These are phyloP conservation scores for Fusarium chaquense DNA, from an alignment of 2,329 filamentous ascomycete species.

Conservation along the genomic window DNA sequence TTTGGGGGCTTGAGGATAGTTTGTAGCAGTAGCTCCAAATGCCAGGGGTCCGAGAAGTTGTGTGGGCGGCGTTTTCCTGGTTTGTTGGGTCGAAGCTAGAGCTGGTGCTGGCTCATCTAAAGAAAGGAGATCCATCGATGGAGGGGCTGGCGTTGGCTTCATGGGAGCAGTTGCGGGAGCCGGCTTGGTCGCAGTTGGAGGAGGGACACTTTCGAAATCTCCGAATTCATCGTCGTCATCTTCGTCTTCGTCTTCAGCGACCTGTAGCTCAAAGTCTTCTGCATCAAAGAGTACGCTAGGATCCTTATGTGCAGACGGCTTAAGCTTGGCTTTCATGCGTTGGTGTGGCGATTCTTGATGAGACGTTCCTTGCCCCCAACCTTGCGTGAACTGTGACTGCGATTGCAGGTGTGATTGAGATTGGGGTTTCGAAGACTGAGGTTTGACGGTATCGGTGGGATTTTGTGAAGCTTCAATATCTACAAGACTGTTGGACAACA, in stretches of 20 bases:
- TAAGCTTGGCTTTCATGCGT: slow-evolving; percentile 43
- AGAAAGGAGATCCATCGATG: slow-evolving; percentile 58
- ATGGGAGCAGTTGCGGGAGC: slow-evolving; percentile 28
- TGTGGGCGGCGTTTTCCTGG: slow-evolving; percentile 45
- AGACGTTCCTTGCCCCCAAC: slow-evolving; percentile 17
- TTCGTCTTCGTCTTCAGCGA: slow-evolving; percentile 57
- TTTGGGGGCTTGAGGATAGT: slow-evolving; percentile 62
- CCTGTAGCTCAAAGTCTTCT: slow-evolving; percentile 63
- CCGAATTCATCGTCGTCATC: slow-evolving; percentile 66
- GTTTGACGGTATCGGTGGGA: slow-evolving; percentile 5
- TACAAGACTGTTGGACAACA: slow-evolving; percentile 66
- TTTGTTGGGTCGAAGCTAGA: slow-evolving; percentile 7
- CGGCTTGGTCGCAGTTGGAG: slow-evolving; percentile 1
- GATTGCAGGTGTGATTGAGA: background rate
- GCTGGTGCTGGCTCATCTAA: slow-evolving; percentile 51
- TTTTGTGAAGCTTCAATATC: slow-evolving; percentile 48
- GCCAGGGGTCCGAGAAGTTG: slow-evolving; percentile 50
- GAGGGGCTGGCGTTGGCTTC: slow-evolving; percentile 37
- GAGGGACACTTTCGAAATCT: slow-evolving; percentile 66
- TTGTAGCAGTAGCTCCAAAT: slow-evolving; percentile 46
- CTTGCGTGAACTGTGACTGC: slow-evolving; percentile 24
- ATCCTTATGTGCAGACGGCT: slow-evolving; percentile 49
- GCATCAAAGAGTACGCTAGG: slow-evolving; percentile 76
- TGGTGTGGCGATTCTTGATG: slow-evolving; percentile 17
- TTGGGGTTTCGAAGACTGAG: slow-evolving; percentile 9